Conservation (phyloP, 2,329 filamentous ascomycete species). For the Knufia fluminis region DNA sequence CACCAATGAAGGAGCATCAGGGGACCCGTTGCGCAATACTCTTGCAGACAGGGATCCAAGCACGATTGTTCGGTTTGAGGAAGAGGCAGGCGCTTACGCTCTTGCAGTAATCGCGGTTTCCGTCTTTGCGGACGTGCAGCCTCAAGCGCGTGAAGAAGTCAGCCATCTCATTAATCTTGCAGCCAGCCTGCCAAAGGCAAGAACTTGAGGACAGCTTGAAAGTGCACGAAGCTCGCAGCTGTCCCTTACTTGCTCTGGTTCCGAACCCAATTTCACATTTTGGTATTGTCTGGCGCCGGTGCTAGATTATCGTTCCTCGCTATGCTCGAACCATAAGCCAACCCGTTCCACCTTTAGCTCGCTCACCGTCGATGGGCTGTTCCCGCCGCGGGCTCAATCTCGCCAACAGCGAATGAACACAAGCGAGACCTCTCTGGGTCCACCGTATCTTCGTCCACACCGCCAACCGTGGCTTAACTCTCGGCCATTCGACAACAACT, state of each 20-base stretch:
- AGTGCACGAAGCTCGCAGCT: not conserved
- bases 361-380: not conserved
- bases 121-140: not conserved
- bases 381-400: constrained; percentile 2
- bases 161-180: not conserved
- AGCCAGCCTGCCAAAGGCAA: too few species aligned
- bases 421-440: not conserved
- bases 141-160: not conserved
- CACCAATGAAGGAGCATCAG: too few species aligned
- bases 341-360: not conserved
- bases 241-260: not conserved
- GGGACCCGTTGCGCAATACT: not conserved
- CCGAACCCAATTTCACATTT: not conserved
- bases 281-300: not conserved
- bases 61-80: not conserved
- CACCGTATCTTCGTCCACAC: not conserved
- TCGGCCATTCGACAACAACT: not conserved
- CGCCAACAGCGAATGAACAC: not conserved
- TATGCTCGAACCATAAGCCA: constrained; percentile 6
- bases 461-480: not conserved
- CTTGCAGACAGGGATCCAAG: not conserved
- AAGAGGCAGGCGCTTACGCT: not conserved
- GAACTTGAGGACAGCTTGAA: not conserved
- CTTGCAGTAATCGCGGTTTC: not conserved
- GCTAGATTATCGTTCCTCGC: not conserved